phyloP scores from a whole-genome alignment of 2,329 filamentous ascomycete species.

The Coleophoma cylindrospora region DNA sequence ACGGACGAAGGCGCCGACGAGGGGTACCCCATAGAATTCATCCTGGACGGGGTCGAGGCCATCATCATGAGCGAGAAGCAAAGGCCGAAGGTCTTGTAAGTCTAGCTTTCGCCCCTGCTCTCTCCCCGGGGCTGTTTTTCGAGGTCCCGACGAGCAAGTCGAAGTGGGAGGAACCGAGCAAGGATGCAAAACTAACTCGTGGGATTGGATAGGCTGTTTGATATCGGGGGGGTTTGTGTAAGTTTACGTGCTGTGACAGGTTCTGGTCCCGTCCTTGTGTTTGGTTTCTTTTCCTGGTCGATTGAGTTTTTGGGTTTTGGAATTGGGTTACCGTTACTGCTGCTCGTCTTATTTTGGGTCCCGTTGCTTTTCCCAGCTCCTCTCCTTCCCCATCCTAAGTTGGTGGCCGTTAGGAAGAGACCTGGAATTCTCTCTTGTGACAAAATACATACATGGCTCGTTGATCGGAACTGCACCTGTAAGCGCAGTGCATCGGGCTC shows the following conservation, averaged over 20 bases:
- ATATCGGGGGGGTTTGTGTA: slow-evolving; percentile 96
- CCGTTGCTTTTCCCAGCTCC: no score
- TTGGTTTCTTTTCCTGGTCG: no score
- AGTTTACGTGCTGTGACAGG: slow-evolving; percentile 36
- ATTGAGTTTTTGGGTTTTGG: background rate
- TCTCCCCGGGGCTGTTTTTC: background rate
- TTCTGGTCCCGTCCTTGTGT: background rate
- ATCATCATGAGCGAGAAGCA: slow-evolving; percentile 34
- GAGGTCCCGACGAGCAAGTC: background rate
- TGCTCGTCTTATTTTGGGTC: no score
- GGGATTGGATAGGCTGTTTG: slow-evolving; percentile 56
- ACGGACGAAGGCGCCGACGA: slow-evolving; percentile 25
- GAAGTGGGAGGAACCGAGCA: background rate
- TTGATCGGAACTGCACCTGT: no score
- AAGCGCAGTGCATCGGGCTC: no score
- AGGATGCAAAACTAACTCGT: slow-evolving; percentile 1
- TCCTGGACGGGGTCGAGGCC: slow-evolving; percentile 22
- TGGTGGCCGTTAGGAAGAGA: no score
- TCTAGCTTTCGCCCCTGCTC: background rate
- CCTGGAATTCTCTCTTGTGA: no score
- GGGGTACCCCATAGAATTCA: slow-evolving; percentile 21
- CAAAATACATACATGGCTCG: no score
- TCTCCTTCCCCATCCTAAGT: no score
- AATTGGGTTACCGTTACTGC: no score
- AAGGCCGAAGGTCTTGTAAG: slow-evolving; percentile 60